A percentile compares a stretch with the other conserved stretches of the same genome.
Evolutionary conservation across 257 asterid species (phyloP).

Genomic region (Nemophila menziesii): DNA sequence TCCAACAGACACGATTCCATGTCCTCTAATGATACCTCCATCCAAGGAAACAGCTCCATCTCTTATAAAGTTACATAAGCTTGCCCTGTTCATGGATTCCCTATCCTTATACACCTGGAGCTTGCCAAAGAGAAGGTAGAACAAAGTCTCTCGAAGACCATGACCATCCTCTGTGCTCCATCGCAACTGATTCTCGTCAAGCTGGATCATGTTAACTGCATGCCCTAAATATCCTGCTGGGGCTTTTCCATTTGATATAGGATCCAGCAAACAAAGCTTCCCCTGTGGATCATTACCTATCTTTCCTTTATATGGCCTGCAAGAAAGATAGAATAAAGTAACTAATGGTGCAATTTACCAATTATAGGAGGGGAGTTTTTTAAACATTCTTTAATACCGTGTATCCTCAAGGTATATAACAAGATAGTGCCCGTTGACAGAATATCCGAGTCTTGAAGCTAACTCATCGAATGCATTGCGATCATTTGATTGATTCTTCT

Average conservation of each 20-base stretch:
- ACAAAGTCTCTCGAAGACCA: constrained; percentile 45
- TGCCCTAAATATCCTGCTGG: constrained; percentile 47
- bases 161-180: constrained; percentile 30
- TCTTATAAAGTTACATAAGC: constrained; percentile 30
- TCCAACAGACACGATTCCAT: constrained; percentile 34
- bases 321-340: not conserved
- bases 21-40: constrained; percentile 45
- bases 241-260: constrained; percentile 27
- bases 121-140: constrained; percentile 44
- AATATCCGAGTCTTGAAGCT: constrained; percentile 22
- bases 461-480: constrained; percentile 14
- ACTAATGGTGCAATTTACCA: not conserved
- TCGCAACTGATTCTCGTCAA: constrained; percentile 11
- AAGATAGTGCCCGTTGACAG: constrained; percentile 20
- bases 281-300: constrained; percentile 18
- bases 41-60: constrained; percentile 52
- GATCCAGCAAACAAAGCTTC: constrained; percentile 26
- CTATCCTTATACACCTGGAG: constrained; percentile 52
- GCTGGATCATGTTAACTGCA: constrained; percentile 41
- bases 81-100: constrained; percentile 33
- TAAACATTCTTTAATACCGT: constrained; percentile 24
- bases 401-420: constrained; percentile 40
- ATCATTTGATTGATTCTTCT: constrained; percentile 7
- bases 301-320: constrained; percentile 21
- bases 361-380: not conserved